Base-by-base conservation (phyloP, 345 rosid species). In the Kandelia obovata region DNA sequence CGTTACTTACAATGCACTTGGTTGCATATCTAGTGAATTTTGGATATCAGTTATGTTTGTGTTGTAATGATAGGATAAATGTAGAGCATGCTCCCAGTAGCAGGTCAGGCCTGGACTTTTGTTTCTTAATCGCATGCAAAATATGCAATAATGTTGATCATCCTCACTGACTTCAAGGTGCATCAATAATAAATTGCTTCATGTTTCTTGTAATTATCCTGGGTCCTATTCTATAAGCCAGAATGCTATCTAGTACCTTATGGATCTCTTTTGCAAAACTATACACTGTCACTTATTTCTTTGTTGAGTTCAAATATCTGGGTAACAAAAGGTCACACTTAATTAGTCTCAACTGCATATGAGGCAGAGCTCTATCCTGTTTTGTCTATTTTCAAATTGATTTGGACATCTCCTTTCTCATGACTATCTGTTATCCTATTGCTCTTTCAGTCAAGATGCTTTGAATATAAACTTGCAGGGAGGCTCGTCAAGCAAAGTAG, bases 401-500 rank as follows among this genome's bases (percentile, higher is more conserved):
- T 53, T 53, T 21, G 27, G 11, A 7, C 37, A 34, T 34, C 7
- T 34, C 8, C 37, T 34, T 34, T 34, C 37, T 34, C 2, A 13
- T 13, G 49, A 43, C 49, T 21, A 37, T 39, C 17, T 37, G 6
- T 28, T 65, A 37, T 30, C 58, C 13, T 11, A 20, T 28, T 55
- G 7, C 57, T 64, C 32, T 20, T 6, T 20, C 16, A 25, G 43
- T 60, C 6, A 34, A 20, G 61, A 6, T 72, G 47, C 32, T 56
- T 31, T 52, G 47, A 64, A 59, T 27, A 28, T 39, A 57, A 70
- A 43, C 21, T 47, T 53, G 39, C 78, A 94, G 99, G 99, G 97
- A 64, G 99, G 99, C 11, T 88, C 99, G 0, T 89, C 94, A 63
- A 88, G 83, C 76, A 95, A 89, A 82, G 97, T 95, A 25, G 99